phyloP scores from a whole-genome alignment of 2,329 filamentous ascomycete species.

The Fusarium sp. region DNA sequence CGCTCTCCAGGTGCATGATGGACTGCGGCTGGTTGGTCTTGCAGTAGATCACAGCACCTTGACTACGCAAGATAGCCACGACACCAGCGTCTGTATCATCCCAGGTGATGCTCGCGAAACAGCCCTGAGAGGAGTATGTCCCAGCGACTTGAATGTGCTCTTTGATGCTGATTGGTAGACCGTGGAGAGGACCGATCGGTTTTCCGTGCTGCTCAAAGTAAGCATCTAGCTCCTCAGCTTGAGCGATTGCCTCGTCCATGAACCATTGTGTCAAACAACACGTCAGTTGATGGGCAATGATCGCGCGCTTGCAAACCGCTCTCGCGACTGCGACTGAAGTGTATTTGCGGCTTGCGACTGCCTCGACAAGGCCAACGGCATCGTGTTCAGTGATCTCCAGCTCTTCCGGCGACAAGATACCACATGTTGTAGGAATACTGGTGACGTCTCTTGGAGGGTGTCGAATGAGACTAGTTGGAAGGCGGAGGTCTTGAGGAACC shows the following conservation, averaged over 20 bases:
- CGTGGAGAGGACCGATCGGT: slow-evolving; percentile 26
- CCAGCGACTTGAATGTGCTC: slow-evolving; percentile 37
- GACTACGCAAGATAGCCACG: slow-evolving; percentile 66
- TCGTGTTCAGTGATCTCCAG: slow-evolving; percentile 9
- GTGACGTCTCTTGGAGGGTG: not conserved
- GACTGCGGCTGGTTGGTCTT: slow-evolving; percentile 74
- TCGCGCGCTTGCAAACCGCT: slow-evolving; percentile 36
- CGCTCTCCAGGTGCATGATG: slow-evolving; percentile 58
- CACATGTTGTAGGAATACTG: not conserved
- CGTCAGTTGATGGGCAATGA: slow-evolving; percentile 35
- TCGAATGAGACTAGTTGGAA: slow-evolving; percentile 41
- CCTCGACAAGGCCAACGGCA: not conserved
- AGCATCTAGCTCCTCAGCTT: slow-evolving; percentile 19
- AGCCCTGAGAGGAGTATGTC: slow-evolving; percentile 20
- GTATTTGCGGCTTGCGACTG: slow-evolving; percentile 2
- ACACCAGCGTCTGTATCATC: slow-evolving; percentile 46
- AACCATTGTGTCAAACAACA: slow-evolving; percentile 40
- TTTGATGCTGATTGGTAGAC: slow-evolving; percentile 35
- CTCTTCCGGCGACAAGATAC: slow-evolving; percentile 5
- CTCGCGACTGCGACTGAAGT: not conserved
- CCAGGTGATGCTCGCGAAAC: slow-evolving; percentile 18
- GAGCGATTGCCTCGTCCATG: slow-evolving; percentile 26
- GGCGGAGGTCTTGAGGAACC: slow-evolving; percentile 48
- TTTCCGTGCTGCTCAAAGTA: slow-evolving; percentile 13
- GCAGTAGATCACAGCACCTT: slow-evolving; percentile 74